These are phyloP conservation scores for Vitellaria paradoxa DNA, from an alignment of 179 eudicot genomes.

Conservation along the genomic window DNA sequence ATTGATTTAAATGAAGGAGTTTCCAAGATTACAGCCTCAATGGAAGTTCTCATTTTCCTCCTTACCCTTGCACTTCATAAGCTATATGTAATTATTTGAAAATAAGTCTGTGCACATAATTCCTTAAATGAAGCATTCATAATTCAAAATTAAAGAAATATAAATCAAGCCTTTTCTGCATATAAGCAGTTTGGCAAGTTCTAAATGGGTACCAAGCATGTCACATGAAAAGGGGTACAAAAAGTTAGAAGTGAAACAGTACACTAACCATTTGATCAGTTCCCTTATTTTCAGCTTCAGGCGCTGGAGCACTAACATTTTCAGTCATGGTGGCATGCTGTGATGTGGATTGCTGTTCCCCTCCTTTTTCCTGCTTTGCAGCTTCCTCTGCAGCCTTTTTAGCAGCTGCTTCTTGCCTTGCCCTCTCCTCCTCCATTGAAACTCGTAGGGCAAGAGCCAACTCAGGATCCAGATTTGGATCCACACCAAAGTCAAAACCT, in stretches of 20 bases:
- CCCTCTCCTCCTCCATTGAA: slow-evolving; percentile 99
- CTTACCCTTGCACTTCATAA: not conserved
- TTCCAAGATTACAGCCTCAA: not conserved
- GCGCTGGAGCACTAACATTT: slow-evolving; percentile 44
- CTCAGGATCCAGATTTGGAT: slow-evolving; percentile 98
- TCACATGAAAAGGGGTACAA: not conserved
- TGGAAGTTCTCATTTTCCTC: not conserved
- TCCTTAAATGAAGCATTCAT: not conserved
- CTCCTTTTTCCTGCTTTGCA: slow-evolving; percentile 62
- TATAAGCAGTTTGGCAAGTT: not conserved
- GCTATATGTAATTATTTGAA: not conserved
- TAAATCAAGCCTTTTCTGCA: not conserved
- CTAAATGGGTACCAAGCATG: not conserved
- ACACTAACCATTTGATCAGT: slow-evolving; percentile 50
- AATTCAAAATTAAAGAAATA: not conserved
- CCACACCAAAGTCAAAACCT: slow-evolving; percentile 95
- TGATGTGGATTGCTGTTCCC: slow-evolving; percentile 58
- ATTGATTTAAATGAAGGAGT: not conserved
- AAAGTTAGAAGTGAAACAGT: not conserved
- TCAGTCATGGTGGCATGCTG: slow-evolving; percentile 85
- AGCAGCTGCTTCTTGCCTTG: slow-evolving; percentile 98
- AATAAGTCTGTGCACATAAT: not conserved
- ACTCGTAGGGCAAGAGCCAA: slow-evolving; percentile 98
- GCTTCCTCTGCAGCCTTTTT: slow-evolving; percentile 91
- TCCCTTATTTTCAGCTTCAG: slow-evolving; percentile 63